Evolutionary conservation across 257 asterid species (phyloP).

Genomic region (Parsonsia alboflavescens): DNA sequence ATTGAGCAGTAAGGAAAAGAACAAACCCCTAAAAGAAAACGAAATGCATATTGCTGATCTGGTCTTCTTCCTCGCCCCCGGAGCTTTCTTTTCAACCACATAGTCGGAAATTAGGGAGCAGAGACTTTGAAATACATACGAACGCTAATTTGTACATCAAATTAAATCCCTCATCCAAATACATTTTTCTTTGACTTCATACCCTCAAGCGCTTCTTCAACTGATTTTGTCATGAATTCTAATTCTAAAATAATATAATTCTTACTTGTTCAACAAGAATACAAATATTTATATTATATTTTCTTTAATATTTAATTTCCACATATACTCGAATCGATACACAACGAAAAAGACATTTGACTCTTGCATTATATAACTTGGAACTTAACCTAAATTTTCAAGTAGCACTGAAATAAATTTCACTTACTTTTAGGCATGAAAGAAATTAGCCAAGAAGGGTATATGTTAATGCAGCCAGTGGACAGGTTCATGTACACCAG

Average conservation of each 20-base stretch:
- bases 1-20: not conserved
- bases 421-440: not conserved
- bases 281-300: not conserved
- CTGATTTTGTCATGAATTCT: not conserved
- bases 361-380: no score
- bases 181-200: not conserved
- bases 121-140: not conserved
- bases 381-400: no score
- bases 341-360: no score
- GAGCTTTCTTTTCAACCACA: not conserved
- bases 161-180: no score
- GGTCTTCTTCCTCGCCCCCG: not conserved
- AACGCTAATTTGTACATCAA: no score
- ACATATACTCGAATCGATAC: no score
- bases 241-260: no score
- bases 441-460: not conserved
- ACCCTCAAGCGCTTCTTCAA: not conserved
- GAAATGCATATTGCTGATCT: not conserved
- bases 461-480: not conserved
- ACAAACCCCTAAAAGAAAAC: not conserved
- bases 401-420: no score
- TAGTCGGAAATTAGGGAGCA: constrained; percentile 3
- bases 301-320: not conserved
- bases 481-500: constrained; percentile 8
- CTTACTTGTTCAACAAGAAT: no score